Base-by-base conservation (phyloP, 805 yeast genomes). In the Metschnikowia hibisci region DNA sequence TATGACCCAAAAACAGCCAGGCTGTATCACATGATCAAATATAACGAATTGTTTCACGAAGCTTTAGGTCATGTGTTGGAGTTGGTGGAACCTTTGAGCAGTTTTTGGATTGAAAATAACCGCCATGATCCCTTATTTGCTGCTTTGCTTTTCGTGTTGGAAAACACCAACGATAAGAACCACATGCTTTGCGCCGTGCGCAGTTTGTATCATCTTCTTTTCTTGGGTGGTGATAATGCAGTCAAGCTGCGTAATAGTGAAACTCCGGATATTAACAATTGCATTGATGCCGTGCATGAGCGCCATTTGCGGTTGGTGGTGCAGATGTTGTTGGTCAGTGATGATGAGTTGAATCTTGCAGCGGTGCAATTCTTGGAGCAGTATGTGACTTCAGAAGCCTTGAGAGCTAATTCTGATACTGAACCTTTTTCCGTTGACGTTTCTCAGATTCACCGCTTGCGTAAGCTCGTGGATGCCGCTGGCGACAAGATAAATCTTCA, bases 311-410 rank as follows among this genome's bases (percentile, higher is more conserved):
- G 78, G 37, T 70, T 71, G 39, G 76, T 82, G 15, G 73, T 79
- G 10, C 74, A 82, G 12, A 79, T 71, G 48, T 62, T 90, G 39
- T 66, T 84, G 16, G 63, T 89, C 14, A 72, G 74, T 18, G 81
- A 80, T 50, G 93, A 87, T 57, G 96, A 88, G 53, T 70, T 91
- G 42, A 66, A 80, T 14, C 67, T 82, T 23, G 83, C 95, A 0
- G 78, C 86, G 0, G 71, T 93, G 50, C 96, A 86, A 60, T 84
- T 93, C 59, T 61, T 93, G 26, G 87, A 87, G 56, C 95, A 87
- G 63, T 90, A 79, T 56, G 70, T 84, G 49, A 70, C 81, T 29
- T 84, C 91, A 6, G 81, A 84, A 44, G 72, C 75, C 4, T 52
- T 61, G 38, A 65, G 66, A 46, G 59, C 66, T 5, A 57, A 57